Base-by-base conservation (phyloP, 2,329 filamentous ascomycete genomes). In the Trichoderma simmonsii region DNA sequence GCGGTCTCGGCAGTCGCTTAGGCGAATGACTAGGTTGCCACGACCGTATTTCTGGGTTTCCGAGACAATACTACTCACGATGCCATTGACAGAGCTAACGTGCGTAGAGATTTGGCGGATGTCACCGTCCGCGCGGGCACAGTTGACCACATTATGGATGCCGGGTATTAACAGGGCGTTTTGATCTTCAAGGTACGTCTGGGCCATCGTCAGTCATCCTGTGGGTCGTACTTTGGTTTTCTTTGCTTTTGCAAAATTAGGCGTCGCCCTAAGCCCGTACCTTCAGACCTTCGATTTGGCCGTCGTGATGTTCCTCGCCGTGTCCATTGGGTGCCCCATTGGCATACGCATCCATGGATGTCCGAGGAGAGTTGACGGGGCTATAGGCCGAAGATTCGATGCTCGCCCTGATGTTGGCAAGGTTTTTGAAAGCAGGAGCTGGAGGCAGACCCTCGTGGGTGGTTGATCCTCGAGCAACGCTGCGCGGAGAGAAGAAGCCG, bases 131-230 rank as follows among this genome's bases (percentile, higher is more conserved):
- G 86, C 85, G 69, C 92, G 91, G 73, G 94, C 91, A 34, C 89
- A 89, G 69, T 88, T 87, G 61, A 97, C 93, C 8, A 97, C 87
- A n/a, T 90, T 88, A 81, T 96, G 93, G 74, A 97, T 94, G 59
- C 90, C 92, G 75, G 93, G 90, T 30, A 96, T 91, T 72, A 97
- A 86, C 3, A 90, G 84, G 65, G 93, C 92, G 12, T 92, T 95
- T 80, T 96, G 93, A 78, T 95, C 92, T 78, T 96, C 92, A 43
- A 97, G 88, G 78, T 94, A 95, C 73, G 93, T 88, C 89, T 92
- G 74, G 66, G 73, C 67, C 71, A 56, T 70, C 73, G 73, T 75
- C 70, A 76, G 73, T 54, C 56, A 70, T 54, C 39, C 21, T 65
- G 54, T 60, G 26, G 65, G 70, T 60, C 36, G 71, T 64, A 24